Conservation (phyloP, 306 rosid species). For the Casuarina equisetifolia region DNA sequence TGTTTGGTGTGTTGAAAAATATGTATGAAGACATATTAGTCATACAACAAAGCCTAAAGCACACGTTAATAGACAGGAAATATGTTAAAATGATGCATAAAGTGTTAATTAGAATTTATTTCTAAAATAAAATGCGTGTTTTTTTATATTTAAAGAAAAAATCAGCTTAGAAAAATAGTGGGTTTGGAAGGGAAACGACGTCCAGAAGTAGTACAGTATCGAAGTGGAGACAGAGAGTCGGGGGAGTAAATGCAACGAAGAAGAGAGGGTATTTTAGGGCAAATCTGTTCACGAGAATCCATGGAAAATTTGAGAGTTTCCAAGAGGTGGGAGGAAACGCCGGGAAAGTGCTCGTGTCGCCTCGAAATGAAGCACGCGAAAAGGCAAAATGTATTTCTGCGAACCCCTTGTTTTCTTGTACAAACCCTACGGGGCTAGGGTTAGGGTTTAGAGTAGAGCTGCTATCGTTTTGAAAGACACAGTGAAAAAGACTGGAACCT, state of each 20-base stretch:
- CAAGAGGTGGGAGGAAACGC: constrained; percentile 83
- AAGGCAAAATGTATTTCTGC: constrained; percentile 42
- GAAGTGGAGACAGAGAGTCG: not conserved
- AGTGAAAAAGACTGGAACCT: not conserved
- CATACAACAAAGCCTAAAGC: too few relatives aligned
- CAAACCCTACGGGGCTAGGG: constrained; percentile 7
- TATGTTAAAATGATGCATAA: too few relatives aligned
- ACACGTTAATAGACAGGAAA: too few relatives aligned
- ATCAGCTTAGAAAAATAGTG: too few relatives aligned
- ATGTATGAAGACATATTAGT: too few relatives aligned
- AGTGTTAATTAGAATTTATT: too few relatives aligned
- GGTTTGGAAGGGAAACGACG: too few relatives aligned
- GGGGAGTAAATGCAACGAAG: constrained; percentile 20
- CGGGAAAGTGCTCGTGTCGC: constrained; percentile 99
- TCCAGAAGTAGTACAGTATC: too few relatives aligned
- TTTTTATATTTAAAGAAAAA: too few relatives aligned
- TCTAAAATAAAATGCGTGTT: too few relatives aligned
- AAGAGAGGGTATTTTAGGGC: constrained; percentile 40
- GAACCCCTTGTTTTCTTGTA: constrained; percentile 9
- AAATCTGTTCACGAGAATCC: constrained; percentile 57
- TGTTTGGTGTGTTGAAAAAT: too few relatives aligned
- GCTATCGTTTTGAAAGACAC: not conserved
- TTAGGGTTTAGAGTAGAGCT: not conserved
- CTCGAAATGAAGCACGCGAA: constrained; percentile 67
- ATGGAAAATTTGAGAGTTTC: constrained; percentile 57